These are phyloP conservation scores for Copromyces sp. DNA, from an alignment of 495 filamentous ascomycete genomes.

Conservation along the genomic window DNA sequence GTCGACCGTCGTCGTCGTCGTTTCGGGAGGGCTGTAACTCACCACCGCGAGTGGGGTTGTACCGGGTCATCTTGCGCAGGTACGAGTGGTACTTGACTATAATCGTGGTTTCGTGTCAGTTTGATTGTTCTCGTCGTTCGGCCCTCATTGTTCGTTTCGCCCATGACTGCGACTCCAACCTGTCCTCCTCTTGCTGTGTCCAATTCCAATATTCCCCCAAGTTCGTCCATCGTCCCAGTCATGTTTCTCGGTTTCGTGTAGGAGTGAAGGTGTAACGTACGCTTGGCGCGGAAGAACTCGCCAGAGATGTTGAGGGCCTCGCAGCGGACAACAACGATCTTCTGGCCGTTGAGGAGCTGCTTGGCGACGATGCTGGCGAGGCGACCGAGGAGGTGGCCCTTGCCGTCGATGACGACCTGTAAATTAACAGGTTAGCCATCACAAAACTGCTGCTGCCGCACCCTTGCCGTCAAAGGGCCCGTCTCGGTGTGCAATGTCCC, in stretches of 20 bases:
- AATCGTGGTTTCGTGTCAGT: slow-evolving; percentile 24
- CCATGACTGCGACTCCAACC: background rate
- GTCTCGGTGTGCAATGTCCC: background rate
- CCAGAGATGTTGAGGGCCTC: slow-evolving; percentile 99
- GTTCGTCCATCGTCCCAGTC: slow-evolving; percentile 2
- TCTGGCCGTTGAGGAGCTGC: slow-evolving; percentile 98
- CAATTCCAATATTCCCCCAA: background rate
- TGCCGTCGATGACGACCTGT: slow-evolving; percentile 97
- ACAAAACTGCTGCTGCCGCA: background rate
- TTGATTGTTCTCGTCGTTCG: slow-evolving; percentile 4
- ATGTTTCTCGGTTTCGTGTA: slow-evolving; percentile 3
- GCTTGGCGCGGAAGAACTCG: slow-evolving; percentile 99
- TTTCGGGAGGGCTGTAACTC: slow-evolving; percentile 26
- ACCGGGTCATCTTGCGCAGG: slow-evolving; percentile 98
- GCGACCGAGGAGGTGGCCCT: slow-evolving; percentile 98
- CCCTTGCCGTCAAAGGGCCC: background rate
- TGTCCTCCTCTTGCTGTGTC: background rate
- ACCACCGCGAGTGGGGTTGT: slow-evolving; percentile 97
- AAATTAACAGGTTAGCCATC: slow-evolving; percentile 20
- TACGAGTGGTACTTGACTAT: slow-evolving; percentile 99
- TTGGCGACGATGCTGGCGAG: slow-evolving; percentile 98
- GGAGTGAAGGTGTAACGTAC: slow-evolving; percentile 53
- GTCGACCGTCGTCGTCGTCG: slow-evolving; percentile 3
- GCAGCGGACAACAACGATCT: slow-evolving; percentile 98
- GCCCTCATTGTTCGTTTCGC: background rate